Percentiles rank a stretch among this genome's conserved stretches.
These are phyloP conservation scores for Kalaharituber pfeilii DNA, from an alignment of 2,329 filamentous ascomycete genomes.

Conservation along the genomic window DNA sequence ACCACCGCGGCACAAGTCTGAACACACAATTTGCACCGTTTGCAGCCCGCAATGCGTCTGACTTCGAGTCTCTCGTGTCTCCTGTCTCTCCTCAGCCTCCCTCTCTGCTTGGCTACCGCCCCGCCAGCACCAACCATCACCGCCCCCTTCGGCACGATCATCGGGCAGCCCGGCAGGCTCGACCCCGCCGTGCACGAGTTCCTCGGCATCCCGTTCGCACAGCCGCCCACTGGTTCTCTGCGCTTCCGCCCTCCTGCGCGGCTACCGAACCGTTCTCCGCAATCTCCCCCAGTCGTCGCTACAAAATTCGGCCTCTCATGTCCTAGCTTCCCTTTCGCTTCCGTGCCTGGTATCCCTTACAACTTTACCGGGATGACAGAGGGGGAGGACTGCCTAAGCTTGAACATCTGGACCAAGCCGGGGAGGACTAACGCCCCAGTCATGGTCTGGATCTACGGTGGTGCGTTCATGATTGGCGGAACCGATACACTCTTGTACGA, in stretches of 20 bases:
- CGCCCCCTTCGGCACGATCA: too few species aligned
- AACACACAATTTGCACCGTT: too few species aligned
- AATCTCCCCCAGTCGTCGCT: background rate
- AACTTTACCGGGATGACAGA: background rate
- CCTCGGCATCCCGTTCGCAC: too few species aligned
- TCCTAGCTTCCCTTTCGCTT: background rate
- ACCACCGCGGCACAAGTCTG: too few species aligned
- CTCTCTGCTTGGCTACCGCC: too few species aligned
- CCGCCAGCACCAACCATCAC: too few species aligned
- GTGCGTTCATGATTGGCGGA: constrained; percentile 2
- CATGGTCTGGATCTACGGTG: constrained; percentile 5
- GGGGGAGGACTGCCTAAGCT: constrained; percentile 1
- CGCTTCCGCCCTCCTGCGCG: constrained; percentile 20
- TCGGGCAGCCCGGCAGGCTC: too few species aligned
- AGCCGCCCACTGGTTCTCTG: constrained; percentile 23
- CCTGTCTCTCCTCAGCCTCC: too few species aligned
- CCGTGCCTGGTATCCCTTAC: background rate
- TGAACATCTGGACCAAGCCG: constrained; percentile 1
- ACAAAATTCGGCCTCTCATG: constrained; percentile 2
- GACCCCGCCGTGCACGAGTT: too few species aligned
- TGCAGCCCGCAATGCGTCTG: too few species aligned
- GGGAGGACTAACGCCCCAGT: background rate
- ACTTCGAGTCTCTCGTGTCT: too few species aligned
- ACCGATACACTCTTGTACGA: background rate
- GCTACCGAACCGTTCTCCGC: too few species aligned